Conservation (phyloP, 2,329 filamentous ascomycete species). For the Bipolaris victoriae region DNA sequence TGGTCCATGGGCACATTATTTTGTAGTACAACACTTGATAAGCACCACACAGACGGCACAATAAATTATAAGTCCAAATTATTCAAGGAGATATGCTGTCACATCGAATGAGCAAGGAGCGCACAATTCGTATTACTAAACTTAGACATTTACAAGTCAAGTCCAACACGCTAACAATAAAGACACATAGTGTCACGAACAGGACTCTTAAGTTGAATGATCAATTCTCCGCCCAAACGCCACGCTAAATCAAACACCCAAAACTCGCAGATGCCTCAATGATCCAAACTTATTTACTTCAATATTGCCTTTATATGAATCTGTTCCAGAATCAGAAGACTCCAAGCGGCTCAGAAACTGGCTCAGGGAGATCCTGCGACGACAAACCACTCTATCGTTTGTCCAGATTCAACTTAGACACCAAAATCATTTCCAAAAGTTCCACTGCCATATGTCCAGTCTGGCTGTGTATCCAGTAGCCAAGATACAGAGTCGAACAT, state of each 20-base stretch:
- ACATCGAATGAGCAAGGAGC: too few relatives aligned
- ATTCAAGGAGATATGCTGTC: too few relatives aligned
- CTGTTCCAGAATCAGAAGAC: not conserved
- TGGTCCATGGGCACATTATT: too few relatives aligned
- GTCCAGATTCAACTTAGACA: constrained; percentile 8
- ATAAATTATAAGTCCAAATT: too few relatives aligned
- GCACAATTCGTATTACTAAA: not conserved
- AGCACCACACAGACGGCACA: too few relatives aligned
- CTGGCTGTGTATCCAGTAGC: constrained; percentile 79
- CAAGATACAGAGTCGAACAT: constrained; percentile 93
- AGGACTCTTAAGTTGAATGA: not conserved
- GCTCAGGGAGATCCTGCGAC: not conserved
- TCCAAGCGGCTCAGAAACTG: not conserved
- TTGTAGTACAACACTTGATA: too few relatives aligned
- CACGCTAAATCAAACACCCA: constrained; percentile 4
- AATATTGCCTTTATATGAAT: too few relatives aligned
- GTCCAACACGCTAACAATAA: not conserved
- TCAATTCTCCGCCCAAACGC: not conserved
- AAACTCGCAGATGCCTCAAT: not conserved
- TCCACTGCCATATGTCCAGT: constrained; percentile 41
- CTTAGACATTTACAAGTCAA: too few relatives aligned
- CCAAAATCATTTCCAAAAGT: constrained; percentile 43
- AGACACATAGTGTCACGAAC: not conserved
- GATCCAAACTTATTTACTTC: too few relatives aligned
- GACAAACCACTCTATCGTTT: not conserved